Base-by-base conservation (phyloP, 2,329 filamentous ascomycete species). In the Emergomyces pasteurianus region DNA sequence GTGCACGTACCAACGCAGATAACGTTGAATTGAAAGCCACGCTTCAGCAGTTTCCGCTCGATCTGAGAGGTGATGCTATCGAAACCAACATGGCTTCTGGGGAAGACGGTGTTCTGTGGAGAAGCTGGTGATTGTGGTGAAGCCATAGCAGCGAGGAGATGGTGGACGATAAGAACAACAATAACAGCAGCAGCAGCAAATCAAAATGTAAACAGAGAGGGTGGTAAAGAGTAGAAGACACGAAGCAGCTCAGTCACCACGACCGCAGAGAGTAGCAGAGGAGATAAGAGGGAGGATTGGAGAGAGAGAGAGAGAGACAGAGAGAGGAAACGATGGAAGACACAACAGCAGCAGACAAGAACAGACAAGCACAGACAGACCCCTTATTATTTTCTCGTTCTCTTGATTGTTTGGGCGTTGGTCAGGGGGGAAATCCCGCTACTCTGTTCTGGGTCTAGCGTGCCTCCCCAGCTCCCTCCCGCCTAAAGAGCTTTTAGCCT, bases 41-140 rank as follows among this genome's bases (percentile, higher is more conserved):
- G 91, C 85, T 99, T 99, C 81, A 99, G 79, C 75, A 97, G 88
- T 88, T 99, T 99, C 81, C 90, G 89, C 87, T 99, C 94, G 72
- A 99, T 99, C 83, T 99, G 94, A 69, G 88, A 91, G 71, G 94
- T 99, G 83, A 99, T 99, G 82, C 91, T 96, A 83, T 99, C 94
- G 82, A 99, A 99, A 85, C 94, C 94, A 78, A 99, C 94, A 83
- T 97, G 94, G 87, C 88, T 95, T 77, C 94, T 87, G 73, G 94
- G 94, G 79, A 90, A 94, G 75, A 87, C 83, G 16, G 78, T 73
- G 67, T 80, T 80, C 60, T 72, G 70, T 16, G 70, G 79, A 78
- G 79, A 40, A 58, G 57, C 43, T 42, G 42, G 61, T 60, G 61
- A 50, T 61, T 60, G 57, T 60, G 62, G 36, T 54, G 59, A 49